phyloP scores from a whole-genome alignment of 1,284 basidiomycete genomes.

The Apiotrichum laibachii region DNA sequence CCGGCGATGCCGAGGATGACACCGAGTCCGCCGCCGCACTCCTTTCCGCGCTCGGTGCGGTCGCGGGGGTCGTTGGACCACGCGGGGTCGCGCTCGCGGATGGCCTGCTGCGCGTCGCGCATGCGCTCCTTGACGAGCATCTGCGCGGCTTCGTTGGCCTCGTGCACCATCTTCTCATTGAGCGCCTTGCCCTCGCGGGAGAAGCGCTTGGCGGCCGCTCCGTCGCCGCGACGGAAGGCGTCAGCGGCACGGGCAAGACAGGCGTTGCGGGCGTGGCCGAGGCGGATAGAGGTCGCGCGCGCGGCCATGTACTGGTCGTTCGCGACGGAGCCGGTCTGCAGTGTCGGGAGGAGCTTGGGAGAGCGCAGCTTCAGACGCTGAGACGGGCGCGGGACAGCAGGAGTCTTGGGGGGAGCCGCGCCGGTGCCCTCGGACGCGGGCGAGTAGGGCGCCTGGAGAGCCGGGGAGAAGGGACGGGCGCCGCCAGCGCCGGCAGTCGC shows the following conservation, averaged over 20 bases:
- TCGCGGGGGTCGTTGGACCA: slow-evolving; percentile 85
- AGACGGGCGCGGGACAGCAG: slow-evolving; percentile 68
- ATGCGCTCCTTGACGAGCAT: slow-evolving; percentile 78
- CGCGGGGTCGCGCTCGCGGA: slow-evolving; percentile 62
- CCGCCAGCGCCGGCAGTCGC: slow-evolving; percentile 13
- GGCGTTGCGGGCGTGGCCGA: slow-evolving; percentile 89
- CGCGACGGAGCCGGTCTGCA: slow-evolving; percentile 74
- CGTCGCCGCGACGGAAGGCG: slow-evolving; percentile 90
- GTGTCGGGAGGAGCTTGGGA: slow-evolving; percentile 79
- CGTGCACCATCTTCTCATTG: slow-evolving; percentile 80
- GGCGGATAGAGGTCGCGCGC: slow-evolving; percentile 76
- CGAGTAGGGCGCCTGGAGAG: slow-evolving; percentile 18
- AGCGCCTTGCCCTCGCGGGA: slow-evolving; percentile 88
- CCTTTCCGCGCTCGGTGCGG: slow-evolving; percentile 68
- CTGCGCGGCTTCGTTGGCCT: slow-evolving; percentile 74
- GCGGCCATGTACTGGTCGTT: slow-evolving; percentile 83
- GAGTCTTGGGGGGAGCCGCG: slow-evolving; percentile 15
- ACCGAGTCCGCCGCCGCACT: slow-evolving; percentile 76
- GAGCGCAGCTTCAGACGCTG: slow-evolving; percentile 76
- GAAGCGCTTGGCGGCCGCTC: slow-evolving; percentile 89
- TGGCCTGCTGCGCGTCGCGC: slow-evolving; percentile 69
- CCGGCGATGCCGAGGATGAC: slow-evolving; percentile 78
- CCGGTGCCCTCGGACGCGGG: slow-evolving; percentile 5
- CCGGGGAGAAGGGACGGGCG: slow-evolving; percentile 35
- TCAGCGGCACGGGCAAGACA: slow-evolving; percentile 93